Conservation (phyloP, 257 asterid species). For the Cinchona pubescens region DNA sequence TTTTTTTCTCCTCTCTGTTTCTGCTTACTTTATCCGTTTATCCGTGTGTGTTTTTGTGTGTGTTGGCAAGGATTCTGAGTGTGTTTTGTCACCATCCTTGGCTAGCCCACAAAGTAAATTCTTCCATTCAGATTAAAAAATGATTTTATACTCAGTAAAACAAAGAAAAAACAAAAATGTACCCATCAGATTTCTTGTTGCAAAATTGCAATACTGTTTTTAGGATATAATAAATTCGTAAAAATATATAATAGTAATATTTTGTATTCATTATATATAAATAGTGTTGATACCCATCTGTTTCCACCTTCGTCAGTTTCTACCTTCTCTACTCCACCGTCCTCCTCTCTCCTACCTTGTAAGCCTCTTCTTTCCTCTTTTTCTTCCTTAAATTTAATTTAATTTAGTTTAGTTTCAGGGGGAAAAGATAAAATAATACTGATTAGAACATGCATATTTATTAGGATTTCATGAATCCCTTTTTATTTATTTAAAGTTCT, state of each 20-base stretch:
- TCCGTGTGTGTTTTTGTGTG: background rate
- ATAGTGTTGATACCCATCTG: constrained; percentile 43
- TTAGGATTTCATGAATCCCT: background rate
- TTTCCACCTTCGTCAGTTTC: constrained; percentile 46
- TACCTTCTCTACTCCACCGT: constrained; percentile 54
- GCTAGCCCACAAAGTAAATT: constrained; percentile 19
- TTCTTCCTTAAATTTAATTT: constrained; percentile 11
- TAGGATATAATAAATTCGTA: constrained; percentile 11
- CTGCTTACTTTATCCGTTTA: constrained; percentile 2
- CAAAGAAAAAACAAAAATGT: background rate
- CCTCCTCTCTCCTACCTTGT: constrained; percentile 47
- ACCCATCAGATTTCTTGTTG: constrained; percentile 5
- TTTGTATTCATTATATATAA: constrained; percentile 27
- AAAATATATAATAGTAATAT: constrained; percentile 6
- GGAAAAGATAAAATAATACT: background rate
- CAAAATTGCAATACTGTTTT: background rate
- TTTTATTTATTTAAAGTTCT: background rate
- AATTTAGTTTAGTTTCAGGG: background rate
- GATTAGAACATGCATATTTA: background rate
- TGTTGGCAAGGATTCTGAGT: background rate
- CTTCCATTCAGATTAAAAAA: constrained; percentile 14
- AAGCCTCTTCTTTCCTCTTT: constrained; percentile 36
- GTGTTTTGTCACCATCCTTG: constrained; percentile 25
- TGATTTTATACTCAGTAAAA: constrained; percentile 11
- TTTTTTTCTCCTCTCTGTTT: background rate